Conservation (phyloP, 805 yeast species). For the Dipodascopsis uninucleata region DNA sequence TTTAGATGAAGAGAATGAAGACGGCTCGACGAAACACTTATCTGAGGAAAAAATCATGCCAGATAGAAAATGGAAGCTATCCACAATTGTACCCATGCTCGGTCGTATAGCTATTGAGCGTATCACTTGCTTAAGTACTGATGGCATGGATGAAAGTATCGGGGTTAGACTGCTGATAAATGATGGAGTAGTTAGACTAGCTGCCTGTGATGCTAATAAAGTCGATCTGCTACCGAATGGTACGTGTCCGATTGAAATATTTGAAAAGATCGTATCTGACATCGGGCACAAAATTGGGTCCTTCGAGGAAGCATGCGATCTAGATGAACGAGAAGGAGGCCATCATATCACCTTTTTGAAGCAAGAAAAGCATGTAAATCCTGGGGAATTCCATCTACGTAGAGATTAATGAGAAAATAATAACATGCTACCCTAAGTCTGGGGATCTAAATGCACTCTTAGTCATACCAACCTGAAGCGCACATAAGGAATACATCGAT, state of each 20-base stretch:
- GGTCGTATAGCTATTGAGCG: constrained; percentile 36
- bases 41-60: constrained; percentile 3
- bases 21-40: constrained; percentile 12
- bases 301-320: constrained; percentile 18
- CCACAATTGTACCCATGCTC: constrained; percentile 29
- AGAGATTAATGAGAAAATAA: too few species aligned
- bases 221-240: too few species aligned
- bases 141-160: constrained; percentile 27
- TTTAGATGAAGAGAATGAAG: constrained; percentile 28
- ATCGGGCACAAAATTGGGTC: constrained; percentile 8
- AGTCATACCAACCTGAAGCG: too few species aligned
- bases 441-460: too few species aligned
- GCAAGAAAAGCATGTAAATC: constrained; percentile 2
- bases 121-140: constrained; percentile 24
- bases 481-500: too few species aligned
- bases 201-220: constrained; percentile 39
- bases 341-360: constrained; percentile 15
- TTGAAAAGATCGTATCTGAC: constrained; percentile 9
- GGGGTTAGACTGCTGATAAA: constrained; percentile 50
- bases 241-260: constrained; percentile 14
- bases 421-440: too few species aligned
- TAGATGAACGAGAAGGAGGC: constrained; percentile 5
- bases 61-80: constrained; percentile 15
- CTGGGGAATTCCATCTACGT: constrained; percentile 2
- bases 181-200: constrained; percentile 53